Percentiles rank a stretch among this genome's conserved stretches.
These are phyloP conservation scores for Lunularia cruciata DNA, from an alignment of 225 moss, liverwort and hornwort genomes.

Conservation along the genomic window DNA sequence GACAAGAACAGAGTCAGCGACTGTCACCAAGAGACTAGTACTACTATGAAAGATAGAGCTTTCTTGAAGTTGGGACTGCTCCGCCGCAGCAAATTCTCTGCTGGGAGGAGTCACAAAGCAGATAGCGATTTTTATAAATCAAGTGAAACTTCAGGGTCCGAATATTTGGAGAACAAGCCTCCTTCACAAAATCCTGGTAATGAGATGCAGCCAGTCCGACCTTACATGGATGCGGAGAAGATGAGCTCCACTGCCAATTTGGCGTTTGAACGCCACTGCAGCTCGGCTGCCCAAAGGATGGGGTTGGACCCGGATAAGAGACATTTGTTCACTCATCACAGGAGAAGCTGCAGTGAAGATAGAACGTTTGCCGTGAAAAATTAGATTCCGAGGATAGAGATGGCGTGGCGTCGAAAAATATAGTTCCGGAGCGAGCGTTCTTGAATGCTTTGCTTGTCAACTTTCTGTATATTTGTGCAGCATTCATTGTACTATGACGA, in stretches of 20 bases:
- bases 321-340: conserved; percentile 19
- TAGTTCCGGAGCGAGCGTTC: conserved; percentile 12
- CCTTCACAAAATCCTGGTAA: conserved; percentile 25
- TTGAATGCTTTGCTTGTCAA: conserved; percentile 5
- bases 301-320: conserved; percentile 10
- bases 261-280: conserved; percentile 42
- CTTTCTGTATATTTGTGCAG: conserved; percentile 29
- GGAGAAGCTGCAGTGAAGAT: conserved; percentile 40
- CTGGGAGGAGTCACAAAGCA: conserved; percentile 12
- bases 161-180: conserved; percentile 48
- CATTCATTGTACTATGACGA: conserved; percentile 22
- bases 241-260: conserved; percentile 19
- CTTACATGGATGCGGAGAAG: conserved; percentile 26
- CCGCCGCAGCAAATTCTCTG: conserved; percentile 24
- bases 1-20: conserved; percentile 26
- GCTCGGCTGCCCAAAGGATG: conserved; percentile 17
- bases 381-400: conserved; percentile 1
- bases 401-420: background rate
- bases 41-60: conserved; percentile 34
- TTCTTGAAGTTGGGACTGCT: conserved; percentile 39
- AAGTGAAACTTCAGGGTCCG: conserved; percentile 32
- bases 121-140: conserved; percentile 24
- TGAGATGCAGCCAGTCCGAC: background rate
- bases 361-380: conserved; percentile 39
- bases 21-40: conserved; percentile 24